These are phyloP conservation scores for Fusarium coffeatum DNA, from an alignment of 2,329 filamentous ascomycete genomes.

Conservation along the genomic window DNA sequence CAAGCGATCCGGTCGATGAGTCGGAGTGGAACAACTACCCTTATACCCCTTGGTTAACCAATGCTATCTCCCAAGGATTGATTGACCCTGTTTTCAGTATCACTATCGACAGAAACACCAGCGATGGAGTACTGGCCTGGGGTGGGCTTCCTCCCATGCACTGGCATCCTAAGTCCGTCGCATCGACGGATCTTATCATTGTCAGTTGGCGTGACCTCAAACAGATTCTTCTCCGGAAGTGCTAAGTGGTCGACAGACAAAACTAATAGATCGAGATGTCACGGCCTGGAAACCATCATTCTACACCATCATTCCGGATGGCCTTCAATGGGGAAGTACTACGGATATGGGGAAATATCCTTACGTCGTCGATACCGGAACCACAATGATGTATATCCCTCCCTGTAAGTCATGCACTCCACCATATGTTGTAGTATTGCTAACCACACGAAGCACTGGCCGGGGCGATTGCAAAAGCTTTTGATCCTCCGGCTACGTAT, in stretches of 20 bases:
- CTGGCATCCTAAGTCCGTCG: constrained; percentile 46
- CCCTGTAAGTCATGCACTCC: constrained; percentile 53
- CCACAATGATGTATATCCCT: constrained; percentile 63
- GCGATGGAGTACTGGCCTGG: constrained; percentile 59
- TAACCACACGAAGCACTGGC: constrained; percentile 54
- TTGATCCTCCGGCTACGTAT: constrained; percentile 60
- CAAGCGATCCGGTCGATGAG: constrained; percentile 54
- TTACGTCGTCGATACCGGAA: constrained; percentile 65
- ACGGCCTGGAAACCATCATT: constrained; percentile 62
- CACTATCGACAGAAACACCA: constrained; percentile 60
- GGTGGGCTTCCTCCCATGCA: constrained; percentile 59
- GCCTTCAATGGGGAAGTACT: constrained; percentile 58
- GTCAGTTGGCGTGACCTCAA: constrained; percentile 49
- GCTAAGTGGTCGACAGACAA: constrained; percentile 52
- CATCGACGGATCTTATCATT: constrained; percentile 58
- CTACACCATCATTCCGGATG: constrained; percentile 65
- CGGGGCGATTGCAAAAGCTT: constrained; percentile 59
- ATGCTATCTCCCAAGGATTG: constrained; percentile 58
- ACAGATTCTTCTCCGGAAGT: background rate
- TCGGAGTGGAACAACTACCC: constrained; percentile 53
- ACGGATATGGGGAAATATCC: constrained; percentile 58
- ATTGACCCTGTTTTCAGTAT: constrained; percentile 61
- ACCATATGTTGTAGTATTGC: background rate
- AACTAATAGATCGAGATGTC: constrained; percentile 53
- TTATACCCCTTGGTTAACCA: constrained; percentile 63